phyloP scores from a whole-genome alignment of 805 yeast species.

The Cyberlindnera amylophila region DNA sequence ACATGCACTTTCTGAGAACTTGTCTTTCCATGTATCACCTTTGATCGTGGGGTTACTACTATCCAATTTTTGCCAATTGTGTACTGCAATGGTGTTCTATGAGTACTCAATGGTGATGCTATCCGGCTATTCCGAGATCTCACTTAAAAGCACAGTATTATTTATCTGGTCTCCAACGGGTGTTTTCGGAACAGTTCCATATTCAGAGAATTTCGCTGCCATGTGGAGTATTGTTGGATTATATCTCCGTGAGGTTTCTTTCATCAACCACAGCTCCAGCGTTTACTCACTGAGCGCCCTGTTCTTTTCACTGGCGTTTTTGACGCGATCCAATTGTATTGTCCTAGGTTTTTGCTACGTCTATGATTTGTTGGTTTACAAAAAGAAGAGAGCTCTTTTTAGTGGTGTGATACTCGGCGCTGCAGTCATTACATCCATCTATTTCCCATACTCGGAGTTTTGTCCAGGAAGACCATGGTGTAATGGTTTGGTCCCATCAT shows the following conservation, averaged over 20 bases:
- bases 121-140: constrained; percentile 17
- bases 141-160: constrained; percentile 39
- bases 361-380: constrained; percentile 43
- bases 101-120: constrained; percentile 41
- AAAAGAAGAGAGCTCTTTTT: constrained; percentile 33
- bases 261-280: not conserved
- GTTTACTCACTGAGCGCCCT: constrained; percentile 24
- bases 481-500: constrained; percentile 45
- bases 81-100: constrained; percentile 47
- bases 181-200: constrained; percentile 66
- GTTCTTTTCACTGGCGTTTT: constrained; percentile 51
- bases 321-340: constrained; percentile 73
- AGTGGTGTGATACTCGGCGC: constrained; percentile 56
- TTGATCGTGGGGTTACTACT: constrained; percentile 45
- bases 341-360: constrained; percentile 66
- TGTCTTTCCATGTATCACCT: constrained; percentile 20
- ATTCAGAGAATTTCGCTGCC: constrained; percentile 73
- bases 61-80: constrained; percentile 50
- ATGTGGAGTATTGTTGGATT: constrained; percentile 54
- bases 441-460: constrained; percentile 49
- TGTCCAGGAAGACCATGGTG: constrained; percentile 86
- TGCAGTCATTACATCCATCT: constrained; percentile 44
- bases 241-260: constrained; percentile 36
- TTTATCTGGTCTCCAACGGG: constrained; percentile 76
- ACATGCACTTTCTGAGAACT: constrained; percentile 5